Evolutionary conservation across 176 grass and related monocot genomes (phyloP).

Genomic region (Eleusine indica): DNA sequence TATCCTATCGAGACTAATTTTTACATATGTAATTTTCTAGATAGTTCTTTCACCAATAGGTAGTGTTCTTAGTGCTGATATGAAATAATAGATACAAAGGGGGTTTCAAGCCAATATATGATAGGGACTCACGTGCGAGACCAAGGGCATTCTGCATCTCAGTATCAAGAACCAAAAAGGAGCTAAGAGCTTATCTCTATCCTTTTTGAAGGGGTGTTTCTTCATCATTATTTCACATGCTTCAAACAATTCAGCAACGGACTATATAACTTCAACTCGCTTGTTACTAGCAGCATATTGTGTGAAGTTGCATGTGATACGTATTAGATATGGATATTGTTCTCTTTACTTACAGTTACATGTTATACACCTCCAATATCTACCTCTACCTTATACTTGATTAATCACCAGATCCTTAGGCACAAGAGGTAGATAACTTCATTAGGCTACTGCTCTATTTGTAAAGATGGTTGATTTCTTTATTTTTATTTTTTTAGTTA

Average conservation of each 20-base stretch:
- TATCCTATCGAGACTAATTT: constrained; percentile 15
- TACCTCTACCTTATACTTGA: background rate
- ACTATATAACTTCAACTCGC: background rate
- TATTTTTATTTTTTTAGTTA: background rate
- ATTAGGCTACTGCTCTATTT: background rate
- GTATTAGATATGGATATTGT: background rate
- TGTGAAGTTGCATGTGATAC: background rate
- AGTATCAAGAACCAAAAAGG: background rate
- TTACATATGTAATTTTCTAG: background rate
- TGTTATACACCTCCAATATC: background rate
- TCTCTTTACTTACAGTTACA: background rate
- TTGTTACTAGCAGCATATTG: background rate
- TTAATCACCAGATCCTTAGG: background rate
- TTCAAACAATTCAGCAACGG: background rate
- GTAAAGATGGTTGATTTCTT: background rate
- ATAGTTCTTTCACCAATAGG: constrained; percentile 14
- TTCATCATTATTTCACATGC: constrained; percentile 3
- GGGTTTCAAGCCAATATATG: background rate
- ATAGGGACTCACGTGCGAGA: background rate
- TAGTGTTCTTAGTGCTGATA: background rate
- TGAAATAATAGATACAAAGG: background rate
- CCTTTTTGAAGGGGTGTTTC: background rate
- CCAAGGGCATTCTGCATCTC: background rate
- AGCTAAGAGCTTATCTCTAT: constrained; percentile 23
- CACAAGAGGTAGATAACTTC: background rate